Evolutionary conservation across 352 stramenopile species (phyloP).

Genomic region (Pythium aristosporum): DNA sequence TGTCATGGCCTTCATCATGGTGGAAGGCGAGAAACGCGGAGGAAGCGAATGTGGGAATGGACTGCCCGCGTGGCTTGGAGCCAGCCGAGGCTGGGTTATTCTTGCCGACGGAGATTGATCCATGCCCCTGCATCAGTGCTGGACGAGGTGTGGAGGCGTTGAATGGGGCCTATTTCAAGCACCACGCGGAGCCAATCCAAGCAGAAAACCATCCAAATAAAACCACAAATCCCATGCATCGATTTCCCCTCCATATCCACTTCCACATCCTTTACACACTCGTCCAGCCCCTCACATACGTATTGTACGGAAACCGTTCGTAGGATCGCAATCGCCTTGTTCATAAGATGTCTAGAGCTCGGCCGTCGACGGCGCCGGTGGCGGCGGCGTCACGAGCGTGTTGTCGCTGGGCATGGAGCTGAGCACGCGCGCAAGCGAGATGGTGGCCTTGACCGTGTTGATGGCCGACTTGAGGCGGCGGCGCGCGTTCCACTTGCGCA

Average conservation of each 20-base stretch:
- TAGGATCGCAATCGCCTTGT: neutral
- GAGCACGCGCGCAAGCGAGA: conserved; percentile 73
- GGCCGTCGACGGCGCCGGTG: conserved; percentile 15
- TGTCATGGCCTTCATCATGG: conserved; percentile 26
- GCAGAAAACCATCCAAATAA: neutral
- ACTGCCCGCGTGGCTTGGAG: too few relatives aligned
- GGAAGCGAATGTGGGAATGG: conserved; percentile 7
- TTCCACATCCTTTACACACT: conserved; percentile 3
- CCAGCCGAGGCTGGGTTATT: neutral
- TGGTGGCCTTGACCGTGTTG: conserved; percentile 85
- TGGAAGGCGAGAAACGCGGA: neutral
- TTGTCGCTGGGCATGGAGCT: conserved; percentile 28
- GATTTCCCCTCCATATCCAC: conserved; percentile 10
- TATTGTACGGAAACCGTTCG: neutral
- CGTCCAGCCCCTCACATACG: neutral
- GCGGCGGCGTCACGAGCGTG: conserved; percentile 33
- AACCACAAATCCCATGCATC: neutral
- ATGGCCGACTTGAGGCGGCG: conserved; percentile 93
- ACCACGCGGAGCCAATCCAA: too few relatives aligned
- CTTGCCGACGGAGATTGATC: neutral
- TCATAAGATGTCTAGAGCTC: conserved; percentile 8
- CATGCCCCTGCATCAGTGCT: too few relatives aligned
- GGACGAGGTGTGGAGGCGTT: too few relatives aligned
- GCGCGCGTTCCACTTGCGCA: conserved; percentile 93
- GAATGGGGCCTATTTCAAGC: too few relatives aligned